Percentiles rank a stretch among this genome's conserved stretches.
Evolutionary conservation across 169 alveolate genomes (phyloP).

Genomic region (Eimeria falciformis): DNA sequence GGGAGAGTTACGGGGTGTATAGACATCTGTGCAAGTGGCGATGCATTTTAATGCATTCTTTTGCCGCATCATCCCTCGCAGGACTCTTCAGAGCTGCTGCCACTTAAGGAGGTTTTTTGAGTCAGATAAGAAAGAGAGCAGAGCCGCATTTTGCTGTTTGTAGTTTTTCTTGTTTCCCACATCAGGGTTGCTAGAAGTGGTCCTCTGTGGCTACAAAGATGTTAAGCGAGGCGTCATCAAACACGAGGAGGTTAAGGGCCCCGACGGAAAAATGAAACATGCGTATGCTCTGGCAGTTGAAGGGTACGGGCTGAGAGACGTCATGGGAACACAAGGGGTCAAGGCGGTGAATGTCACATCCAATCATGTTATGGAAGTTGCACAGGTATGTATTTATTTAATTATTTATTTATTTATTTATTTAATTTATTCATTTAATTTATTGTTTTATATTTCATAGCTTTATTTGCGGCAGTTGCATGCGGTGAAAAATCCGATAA

Average conservation of each 20-base stretch:
- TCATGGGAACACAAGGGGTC: conserved; percentile 96
- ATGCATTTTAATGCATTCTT: no score
- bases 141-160: neutral
- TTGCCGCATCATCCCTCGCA: no score
- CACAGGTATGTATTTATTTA: conserved; percentile 79
- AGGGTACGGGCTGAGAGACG: conserved; percentile 79
- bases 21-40: no score
- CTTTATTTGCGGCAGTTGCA: no score
- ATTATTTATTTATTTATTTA: neutral
- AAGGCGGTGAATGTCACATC: conserved; percentile 90
- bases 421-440: neutral
- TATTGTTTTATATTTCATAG: neutral
- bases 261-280: conserved; percentile 81
- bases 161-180: neutral
- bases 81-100: no score
- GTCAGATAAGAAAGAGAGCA: no score
- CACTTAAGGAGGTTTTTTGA: no score
- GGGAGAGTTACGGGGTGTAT: no score
- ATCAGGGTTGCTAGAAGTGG: conserved; percentile 74
- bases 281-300: conserved; percentile 90
- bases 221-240: conserved; percentile 91
- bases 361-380: conserved; percentile 96
- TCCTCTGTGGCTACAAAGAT: conserved; percentile 85
- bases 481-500: no score
- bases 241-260: conserved; percentile 87